Percentiles rank a stretch among this genome's conserved stretches.
Evolutionary conservation across 495 filamentous ascomycete species (phyloP).

Genomic region (Symbiotaphrina buchneri): DNA sequence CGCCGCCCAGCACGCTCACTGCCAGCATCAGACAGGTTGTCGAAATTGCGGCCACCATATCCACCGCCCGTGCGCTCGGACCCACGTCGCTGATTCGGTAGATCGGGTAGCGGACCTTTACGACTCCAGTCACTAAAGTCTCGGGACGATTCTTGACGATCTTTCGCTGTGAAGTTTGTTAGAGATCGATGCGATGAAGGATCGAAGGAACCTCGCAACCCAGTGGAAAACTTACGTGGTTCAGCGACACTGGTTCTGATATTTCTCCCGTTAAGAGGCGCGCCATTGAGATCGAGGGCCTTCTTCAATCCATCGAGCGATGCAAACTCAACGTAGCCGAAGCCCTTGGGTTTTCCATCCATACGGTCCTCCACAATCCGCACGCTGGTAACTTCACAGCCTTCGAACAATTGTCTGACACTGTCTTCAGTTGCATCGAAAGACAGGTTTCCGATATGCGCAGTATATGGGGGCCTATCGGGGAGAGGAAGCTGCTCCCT

Average conservation of each 20-base stretch:
- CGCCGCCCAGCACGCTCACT: slow-evolving; percentile 20
- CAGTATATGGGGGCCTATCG: slow-evolving; percentile 78
- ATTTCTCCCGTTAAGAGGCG: slow-evolving; percentile 60
- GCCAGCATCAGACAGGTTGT: slow-evolving; percentile 18
- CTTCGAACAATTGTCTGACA: slow-evolving; percentile 64
- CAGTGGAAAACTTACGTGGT: slow-evolving; percentile 36
- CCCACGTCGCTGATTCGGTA: slow-evolving; percentile 26
- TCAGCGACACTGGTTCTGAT: slow-evolving; percentile 78
- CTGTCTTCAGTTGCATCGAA: slow-evolving; percentile 72
- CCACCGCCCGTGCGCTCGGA: slow-evolving; percentile 20
- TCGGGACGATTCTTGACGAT: slow-evolving; percentile 30
- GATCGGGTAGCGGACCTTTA: slow-evolving; percentile 66
- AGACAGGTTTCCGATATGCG: slow-evolving; percentile 87
- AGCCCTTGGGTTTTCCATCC: slow-evolving; percentile 82
- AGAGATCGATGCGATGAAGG: slow-evolving; percentile 1
- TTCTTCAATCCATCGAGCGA: slow-evolving; percentile 77
- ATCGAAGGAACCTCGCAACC: not conserved
- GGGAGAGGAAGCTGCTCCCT: slow-evolving; percentile 64
- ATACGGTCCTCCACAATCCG: slow-evolving; percentile 91
- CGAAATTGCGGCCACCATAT: slow-evolving; percentile 15
- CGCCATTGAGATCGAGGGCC: slow-evolving; percentile 61
- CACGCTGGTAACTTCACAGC: slow-evolving; percentile 67
- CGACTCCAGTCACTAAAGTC: slow-evolving; percentile 69
- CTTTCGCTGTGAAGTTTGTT: slow-evolving; percentile 24
- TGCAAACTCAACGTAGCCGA: slow-evolving; percentile 90